A percentile compares a stretch with the other conserved stretches of the same genome.
phyloP scores from a whole-genome alignment of 192 early-diverging fungal genomes.

The Coemansia sp. region DNA sequence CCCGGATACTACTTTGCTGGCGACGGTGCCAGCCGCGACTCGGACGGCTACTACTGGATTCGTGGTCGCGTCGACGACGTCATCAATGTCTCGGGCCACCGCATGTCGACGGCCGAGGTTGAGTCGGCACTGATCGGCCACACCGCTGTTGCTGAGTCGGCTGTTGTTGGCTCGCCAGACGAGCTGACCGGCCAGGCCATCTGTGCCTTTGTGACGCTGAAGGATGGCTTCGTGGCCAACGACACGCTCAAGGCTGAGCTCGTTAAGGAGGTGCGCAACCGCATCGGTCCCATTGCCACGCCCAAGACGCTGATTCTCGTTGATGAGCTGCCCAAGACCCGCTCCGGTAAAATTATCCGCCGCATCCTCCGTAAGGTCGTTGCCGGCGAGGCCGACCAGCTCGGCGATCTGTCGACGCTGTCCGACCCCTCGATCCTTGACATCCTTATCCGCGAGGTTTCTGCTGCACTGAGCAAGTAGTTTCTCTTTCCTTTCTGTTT shows the following conservation, averaged over 20 bases:
- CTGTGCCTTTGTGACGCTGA: conserved; percentile 81
- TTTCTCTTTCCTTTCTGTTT: background rate
- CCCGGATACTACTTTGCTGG: conserved; percentile 94
- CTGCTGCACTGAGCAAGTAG: conserved; percentile 25
- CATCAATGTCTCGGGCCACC: conserved; percentile 95
- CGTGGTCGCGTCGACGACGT: conserved; percentile 91
- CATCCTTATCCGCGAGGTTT: conserved; percentile 54
- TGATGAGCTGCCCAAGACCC: conserved; percentile 91
- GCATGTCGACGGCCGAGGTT: conserved; percentile 91
- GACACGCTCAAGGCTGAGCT: conserved; percentile 63
- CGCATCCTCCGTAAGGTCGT: conserved; percentile 93
- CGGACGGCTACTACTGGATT: conserved; percentile 96
- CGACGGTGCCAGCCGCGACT: conserved; percentile 88
- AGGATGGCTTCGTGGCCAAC: conserved; percentile 60
- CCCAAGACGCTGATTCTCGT: conserved; percentile 86
- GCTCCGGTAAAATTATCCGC: conserved; percentile 96
- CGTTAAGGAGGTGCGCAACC: conserved; percentile 74
- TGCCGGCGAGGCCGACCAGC: conserved; percentile 74
- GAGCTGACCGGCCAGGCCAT: conserved; percentile 91
- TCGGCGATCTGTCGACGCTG: conserved; percentile 88
- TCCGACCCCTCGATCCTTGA: conserved; percentile 73
- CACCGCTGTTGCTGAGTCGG: conserved; percentile 80
- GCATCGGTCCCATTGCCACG: conserved; percentile 92
- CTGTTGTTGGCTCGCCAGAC: conserved; percentile 84
- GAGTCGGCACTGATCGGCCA: conserved; percentile 87